A percentile compares a stretch with the other conserved stretches of the same genome.
Evolutionary conservation across 164 flowering plant genomes (phyloP).

Genomic region (Magnolia officinalis): DNA sequence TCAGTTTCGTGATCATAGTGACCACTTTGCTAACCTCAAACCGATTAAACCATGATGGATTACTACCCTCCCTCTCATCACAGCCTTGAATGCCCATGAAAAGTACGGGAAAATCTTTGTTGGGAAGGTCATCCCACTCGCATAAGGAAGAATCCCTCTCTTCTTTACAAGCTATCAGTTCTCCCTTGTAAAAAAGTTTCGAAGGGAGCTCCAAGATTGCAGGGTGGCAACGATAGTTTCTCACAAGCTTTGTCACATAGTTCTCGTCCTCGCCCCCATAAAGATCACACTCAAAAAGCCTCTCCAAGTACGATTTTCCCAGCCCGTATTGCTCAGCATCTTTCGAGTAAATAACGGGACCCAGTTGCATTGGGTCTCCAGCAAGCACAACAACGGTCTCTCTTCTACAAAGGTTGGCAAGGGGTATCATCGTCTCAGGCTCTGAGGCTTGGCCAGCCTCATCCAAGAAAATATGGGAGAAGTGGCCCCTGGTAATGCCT

Average conservation of each 20-base stretch:
- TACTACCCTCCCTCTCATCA: conserved; percentile 94
- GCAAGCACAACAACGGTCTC: conserved; percentile 82
- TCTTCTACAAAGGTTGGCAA: conserved; percentile 47
- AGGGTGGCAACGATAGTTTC: conserved; percentile 82
- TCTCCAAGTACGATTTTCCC: conserved; percentile 79
- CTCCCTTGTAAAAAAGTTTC: conserved; percentile 68
- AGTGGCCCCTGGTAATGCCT: conserved; percentile 63
- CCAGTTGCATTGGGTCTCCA: conserved; percentile 93
- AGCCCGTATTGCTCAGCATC: conserved; percentile 64
- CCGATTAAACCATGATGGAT: conserved; percentile 98
- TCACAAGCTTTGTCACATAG: conserved; percentile 65
- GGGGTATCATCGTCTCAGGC: conserved; percentile 86
- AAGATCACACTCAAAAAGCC: conserved; percentile 55
- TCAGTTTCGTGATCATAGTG: conserved; percentile 52
- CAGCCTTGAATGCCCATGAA: conserved; percentile 86
- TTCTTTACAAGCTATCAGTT: conserved; percentile 67
- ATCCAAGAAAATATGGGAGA: conserved; percentile 85
- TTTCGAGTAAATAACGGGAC: conserved; percentile 75
- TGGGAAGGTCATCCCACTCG: conserved; percentile 44
- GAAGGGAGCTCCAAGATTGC: conserved; percentile 77
- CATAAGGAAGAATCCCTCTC: conserved; percentile 18
- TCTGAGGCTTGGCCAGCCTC: conserved; percentile 99
- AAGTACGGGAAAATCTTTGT: conserved; percentile 67
- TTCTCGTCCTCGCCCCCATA: conserved; percentile 47
- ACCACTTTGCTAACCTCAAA: conserved; percentile 85